A percentile compares a stretch with the other conserved stretches of the same genome.
Conservation (phyloP, 73 alveolate species). For the Tetrahymena malaccensis region DNA sequence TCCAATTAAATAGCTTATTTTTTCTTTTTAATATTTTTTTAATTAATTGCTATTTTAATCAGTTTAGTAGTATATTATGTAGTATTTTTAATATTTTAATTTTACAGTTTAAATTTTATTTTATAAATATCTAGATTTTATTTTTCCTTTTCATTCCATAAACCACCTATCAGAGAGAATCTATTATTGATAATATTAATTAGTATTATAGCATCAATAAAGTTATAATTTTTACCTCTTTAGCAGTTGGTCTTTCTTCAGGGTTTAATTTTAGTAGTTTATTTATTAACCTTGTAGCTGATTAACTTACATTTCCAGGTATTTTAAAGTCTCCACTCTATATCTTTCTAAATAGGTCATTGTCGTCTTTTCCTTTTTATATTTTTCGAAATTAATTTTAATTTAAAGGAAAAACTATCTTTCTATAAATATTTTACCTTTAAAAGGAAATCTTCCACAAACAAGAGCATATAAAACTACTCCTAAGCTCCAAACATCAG, state of each 20-base stretch:
- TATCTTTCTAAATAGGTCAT: background rate
- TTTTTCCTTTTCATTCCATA: background rate
- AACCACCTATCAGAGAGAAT: background rate
- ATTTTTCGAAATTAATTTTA: background rate
- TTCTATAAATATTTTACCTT: background rate
- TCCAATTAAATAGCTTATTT: too few relatives aligned
- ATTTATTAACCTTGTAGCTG: background rate
- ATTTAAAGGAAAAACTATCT: background rate
- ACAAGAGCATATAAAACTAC: constrained; percentile 22
- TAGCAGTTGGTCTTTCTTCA: background rate
- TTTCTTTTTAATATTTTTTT: too few relatives aligned
- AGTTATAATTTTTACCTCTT: background rate
- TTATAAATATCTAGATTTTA: background rate
- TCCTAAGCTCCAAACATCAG: constrained; percentile 55
- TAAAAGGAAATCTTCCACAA: constrained; percentile 35
- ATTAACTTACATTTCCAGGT: background rate
- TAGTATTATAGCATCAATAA: background rate
- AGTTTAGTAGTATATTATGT: background rate
- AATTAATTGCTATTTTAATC: background rate
- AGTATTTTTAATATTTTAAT: background rate
- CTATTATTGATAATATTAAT: background rate
- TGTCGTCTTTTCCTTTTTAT: background rate
- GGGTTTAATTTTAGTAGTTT: background rate
- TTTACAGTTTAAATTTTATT: background rate
- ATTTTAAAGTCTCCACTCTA: background rate